These are phyloP conservation scores for Cladophialophora exuberans DNA, from an alignment of 2,329 filamentous ascomycete species.

Conservation along the genomic window DNA sequence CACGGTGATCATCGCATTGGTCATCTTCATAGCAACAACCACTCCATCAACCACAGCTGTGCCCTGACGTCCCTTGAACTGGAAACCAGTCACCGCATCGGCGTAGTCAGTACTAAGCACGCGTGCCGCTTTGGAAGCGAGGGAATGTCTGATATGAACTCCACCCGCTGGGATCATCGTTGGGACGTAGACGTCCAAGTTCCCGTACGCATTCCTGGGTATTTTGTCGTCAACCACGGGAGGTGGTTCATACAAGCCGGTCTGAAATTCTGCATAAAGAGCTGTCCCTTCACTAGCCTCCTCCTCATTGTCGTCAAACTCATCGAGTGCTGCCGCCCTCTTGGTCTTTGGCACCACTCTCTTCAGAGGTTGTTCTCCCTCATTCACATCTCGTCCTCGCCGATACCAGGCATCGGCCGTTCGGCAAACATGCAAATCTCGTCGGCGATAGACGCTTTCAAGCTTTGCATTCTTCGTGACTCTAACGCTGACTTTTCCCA, in stretches of 20 bases:
- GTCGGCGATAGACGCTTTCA: conserved; percentile 80
- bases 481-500: conserved; percentile 77
- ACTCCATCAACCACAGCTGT: conserved; percentile 80
- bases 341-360: conserved; percentile 59
- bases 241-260: conserved; percentile 73
- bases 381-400: conserved; percentile 76
- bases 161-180: conserved; percentile 66
- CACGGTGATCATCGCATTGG: conserved; percentile 71
- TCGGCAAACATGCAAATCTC: conserved; percentile 76
- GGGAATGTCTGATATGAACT: conserved; percentile 57
- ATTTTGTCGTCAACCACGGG: conserved; percentile 74
- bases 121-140: conserved; percentile 62
- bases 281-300: conserved; percentile 58
- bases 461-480: conserved; percentile 56
- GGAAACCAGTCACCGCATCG: conserved; percentile 86
- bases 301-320: conserved; percentile 43
- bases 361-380: conserved; percentile 81
- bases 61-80: conserved; percentile 82
- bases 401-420: conserved; percentile 91
- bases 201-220: conserved; percentile 64
- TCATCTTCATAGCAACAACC: conserved; percentile 72
- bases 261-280: conserved; percentile 64
- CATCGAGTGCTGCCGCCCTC: conserved; percentile 36
- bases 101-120: conserved; percentile 80
- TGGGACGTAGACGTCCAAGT: conserved; percentile 65